Evolutionary conservation across 805 yeast species (phyloP).

Genomic region (Kregervanrija delftensis): DNA sequence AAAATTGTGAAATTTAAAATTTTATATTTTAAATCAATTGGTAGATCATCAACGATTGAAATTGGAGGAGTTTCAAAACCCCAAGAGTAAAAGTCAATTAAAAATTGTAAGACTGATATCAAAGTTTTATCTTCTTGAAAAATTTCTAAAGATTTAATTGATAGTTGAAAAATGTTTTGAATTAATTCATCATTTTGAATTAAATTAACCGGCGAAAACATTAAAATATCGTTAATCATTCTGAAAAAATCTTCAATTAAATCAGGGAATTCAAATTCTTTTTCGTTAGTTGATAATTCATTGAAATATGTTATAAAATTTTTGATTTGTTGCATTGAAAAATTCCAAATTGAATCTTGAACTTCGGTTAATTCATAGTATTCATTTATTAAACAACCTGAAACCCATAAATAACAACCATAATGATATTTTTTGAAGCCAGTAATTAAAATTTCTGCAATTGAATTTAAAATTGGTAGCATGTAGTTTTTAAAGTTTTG

Average conservation of each 20-base stretch:
- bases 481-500: conserved; percentile 55
- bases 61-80: conserved; percentile 78
- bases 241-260: conserved; percentile 81
- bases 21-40: conserved; percentile 40
- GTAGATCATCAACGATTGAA: conserved; percentile 55
- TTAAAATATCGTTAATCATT: conserved; percentile 68
- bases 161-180: conserved; percentile 49
- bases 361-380: conserved; percentile 46
- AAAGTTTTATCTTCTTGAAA: conserved; percentile 69
- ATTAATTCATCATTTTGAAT: conserved; percentile 41
- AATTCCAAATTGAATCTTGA: conserved; percentile 61
- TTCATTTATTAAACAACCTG: conserved; percentile 74
- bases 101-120: conserved; percentile 60
- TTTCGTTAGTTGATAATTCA: conserved; percentile 23
- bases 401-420: conserved; percentile 88
- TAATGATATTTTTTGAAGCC: conserved; percentile 64
- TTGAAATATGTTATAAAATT: conserved; percentile 42
- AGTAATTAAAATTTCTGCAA: conserved; percentile 58
- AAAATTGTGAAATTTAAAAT: conserved; percentile 40
- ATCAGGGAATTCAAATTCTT: conserved; percentile 41
- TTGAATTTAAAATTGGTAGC: conserved; percentile 50
- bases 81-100: conserved; percentile 81
- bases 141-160: conserved; percentile 42
- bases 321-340: conserved; percentile 59
- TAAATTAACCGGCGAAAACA: conserved; percentile 60